Evolutionary conservation across 2,329 filamentous ascomycete species (phyloP).

Genomic region (Talaromyces atroroseus): DNA sequence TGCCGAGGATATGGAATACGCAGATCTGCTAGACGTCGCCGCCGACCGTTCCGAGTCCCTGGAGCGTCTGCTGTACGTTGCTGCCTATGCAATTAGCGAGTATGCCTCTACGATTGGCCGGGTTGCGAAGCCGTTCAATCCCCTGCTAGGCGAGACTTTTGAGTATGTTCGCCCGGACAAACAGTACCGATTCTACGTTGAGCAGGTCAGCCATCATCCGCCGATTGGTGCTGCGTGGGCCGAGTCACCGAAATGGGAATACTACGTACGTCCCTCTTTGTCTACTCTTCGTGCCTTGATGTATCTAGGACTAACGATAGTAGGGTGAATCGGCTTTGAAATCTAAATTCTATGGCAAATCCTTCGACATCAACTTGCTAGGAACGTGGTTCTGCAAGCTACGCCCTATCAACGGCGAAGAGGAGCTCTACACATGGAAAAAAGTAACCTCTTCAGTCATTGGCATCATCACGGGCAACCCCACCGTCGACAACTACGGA

Average conservation of each 20-base stretch:
- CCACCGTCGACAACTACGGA: conserved; percentile 96
- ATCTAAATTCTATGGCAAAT: conserved; percentile 96
- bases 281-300: background rate
- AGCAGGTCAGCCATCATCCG: conserved; percentile 96
- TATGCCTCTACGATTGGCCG: conserved; percentile 96
- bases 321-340: conserved; percentile 88
- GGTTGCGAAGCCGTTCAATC: conserved; percentile 97
- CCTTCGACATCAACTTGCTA: conserved; percentile 92
- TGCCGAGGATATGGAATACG: conserved; percentile 97
- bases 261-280: conserved; percentile 54
- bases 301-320: conserved; percentile 16
- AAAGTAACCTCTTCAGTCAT: conserved; percentile 98
- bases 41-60: conserved; percentile 80
- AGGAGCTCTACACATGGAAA: conserved; percentile 96
- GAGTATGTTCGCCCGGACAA: conserved; percentile 95
- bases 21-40: conserved; percentile 82
- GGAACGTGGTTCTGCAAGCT: conserved; percentile 95
- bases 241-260: conserved; percentile 90
- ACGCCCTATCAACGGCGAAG: conserved; percentile 66
- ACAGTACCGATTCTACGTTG: conserved; percentile 96
- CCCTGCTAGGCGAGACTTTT: conserved; percentile 90
- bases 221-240: conserved; percentile 90
- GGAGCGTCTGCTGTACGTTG: conserved; percentile 89
- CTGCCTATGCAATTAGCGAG: conserved; percentile 91
- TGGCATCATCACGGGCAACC: conserved; percentile 94